Base-by-base conservation (phyloP, 2,329 filamentous ascomycete genomes). In the Neonectria ditissima region DNA sequence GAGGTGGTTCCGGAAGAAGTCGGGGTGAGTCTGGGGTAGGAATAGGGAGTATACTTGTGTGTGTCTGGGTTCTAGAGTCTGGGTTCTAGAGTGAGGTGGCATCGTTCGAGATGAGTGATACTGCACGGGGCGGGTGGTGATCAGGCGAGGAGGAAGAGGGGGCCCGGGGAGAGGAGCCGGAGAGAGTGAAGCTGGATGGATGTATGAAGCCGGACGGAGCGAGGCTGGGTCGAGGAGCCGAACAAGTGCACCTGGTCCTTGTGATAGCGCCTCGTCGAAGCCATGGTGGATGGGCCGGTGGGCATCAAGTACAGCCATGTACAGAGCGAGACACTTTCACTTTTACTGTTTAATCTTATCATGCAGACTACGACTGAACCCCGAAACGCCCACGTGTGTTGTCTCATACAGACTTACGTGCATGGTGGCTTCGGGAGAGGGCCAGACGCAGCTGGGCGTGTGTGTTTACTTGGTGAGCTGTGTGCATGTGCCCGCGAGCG, bases 361-460 rank as follows among this genome's bases (percentile, higher is more conserved):
- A n/a, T n/a, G n/a, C n/a, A n/a, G n/a, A n/a, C 14, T n/a, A 37
- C 34, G n/a, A 30, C 24, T 6, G 45, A 28, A 50, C 26, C 47
- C 28, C 47, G 18, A n/a, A 41, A 37, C 50, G 16, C 50, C 18
- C 50, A 53, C 50, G 24, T 53, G 50, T 41, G 37, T 20, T 26
- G 32, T 53, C 30, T 52, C 30, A 24, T 34, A 39, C 30, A 39
- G 14, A 18, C 24, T 24, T 22, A 48, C 28, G 50, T 50, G 44
- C 58, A 55, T 60, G 28, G 58, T 55, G 58, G 58, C 57, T 55
- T 60, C 57, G 57, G 30, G 57, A 48, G 56, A 58, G 55, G 45
- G 34, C 32, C 54, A 26, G 24, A 37, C 24, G 11, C 32, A 53
- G 56, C 39, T 59, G 56, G 43, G 34, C 55, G 30, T 32, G 7